Evolutionary conservation across 1,284 basidiomycete species (phyloP), one percentile per base, ranked within the genome.

Genomic region (Ustilago loliicola): DNA sequence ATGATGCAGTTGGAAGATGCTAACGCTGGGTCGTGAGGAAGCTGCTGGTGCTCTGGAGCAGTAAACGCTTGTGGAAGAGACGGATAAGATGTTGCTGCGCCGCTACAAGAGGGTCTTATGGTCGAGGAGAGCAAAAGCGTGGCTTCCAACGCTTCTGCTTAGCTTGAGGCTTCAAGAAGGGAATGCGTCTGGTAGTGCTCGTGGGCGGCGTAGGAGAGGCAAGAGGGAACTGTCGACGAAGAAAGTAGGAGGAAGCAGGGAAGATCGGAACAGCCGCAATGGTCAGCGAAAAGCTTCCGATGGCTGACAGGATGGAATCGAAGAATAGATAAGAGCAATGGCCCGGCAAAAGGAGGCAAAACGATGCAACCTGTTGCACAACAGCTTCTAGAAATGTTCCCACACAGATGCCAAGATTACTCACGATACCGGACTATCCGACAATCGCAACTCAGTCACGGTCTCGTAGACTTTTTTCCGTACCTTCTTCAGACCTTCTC

Each of bases 391-490:
- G 32, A 34, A 11, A 34, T 5, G 40, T 42, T 42, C 9, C n/a
- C 45, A 11, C 29, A 53, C 52, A 23, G 10, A n/a, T 34, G 30
- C 52, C 52, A 53, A 53, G 52, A 15, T 53, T 53, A 36, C 52
- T 32, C 52, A 53, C 4, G 52, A 17, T 53, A 53, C 9, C 52
- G 30, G 30, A 3, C 30, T 21, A 53, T 6, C 52, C 30, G 21
- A 53, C 27, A n/a, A 53, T 53, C 52, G 45, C 11, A 47, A 47
- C 45, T 21, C 45, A 17, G 8, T 21, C 19, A 17, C 13, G 17
- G 3, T 47, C n/a, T 47, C n/a, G n/a, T n/a, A n/a, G n/a, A n/a
- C n/a, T n/a, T 23, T n/a, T 7, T 34, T 5, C 32, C 11, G 32
- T 34, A 34, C 11, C 32, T 34, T 34, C 32, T 34, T 34, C 32